These are phyloP conservation scores for Aspergillus pseudonomiae DNA, from an alignment of 2,329 filamentous ascomycete species.

Conservation along the genomic window DNA sequence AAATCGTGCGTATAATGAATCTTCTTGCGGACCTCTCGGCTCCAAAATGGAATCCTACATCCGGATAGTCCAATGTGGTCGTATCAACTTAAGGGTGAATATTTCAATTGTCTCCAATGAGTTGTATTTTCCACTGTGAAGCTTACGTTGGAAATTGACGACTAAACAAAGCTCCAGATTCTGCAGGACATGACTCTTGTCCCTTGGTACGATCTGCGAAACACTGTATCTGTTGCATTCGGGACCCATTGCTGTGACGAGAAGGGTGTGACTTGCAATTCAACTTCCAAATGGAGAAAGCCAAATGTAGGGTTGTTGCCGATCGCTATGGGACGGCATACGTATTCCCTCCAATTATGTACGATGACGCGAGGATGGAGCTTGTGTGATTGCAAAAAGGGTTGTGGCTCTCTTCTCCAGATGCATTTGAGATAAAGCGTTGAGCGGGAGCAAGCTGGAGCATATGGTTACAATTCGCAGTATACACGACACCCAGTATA, in stretches of 20 bases:
- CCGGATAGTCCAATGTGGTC: neutral
- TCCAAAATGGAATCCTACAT: neutral
- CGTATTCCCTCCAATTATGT: neutral
- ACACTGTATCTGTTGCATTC: neutral
- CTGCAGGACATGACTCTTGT: neutral
- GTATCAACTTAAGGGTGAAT: neutral
- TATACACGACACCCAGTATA: neutral
- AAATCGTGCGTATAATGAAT: too few species aligned
- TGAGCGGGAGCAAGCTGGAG: too few species aligned
- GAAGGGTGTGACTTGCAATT: neutral
- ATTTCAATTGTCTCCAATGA: neutral
- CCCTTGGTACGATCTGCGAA: neutral
- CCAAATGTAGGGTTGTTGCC: neutral
- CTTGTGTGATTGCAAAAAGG: neutral
- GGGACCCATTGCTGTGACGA: neutral
- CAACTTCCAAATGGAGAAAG: neutral
- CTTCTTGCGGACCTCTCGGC: too few species aligned
- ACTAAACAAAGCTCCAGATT: neutral
- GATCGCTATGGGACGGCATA: neutral
- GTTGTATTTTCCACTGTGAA: neutral
- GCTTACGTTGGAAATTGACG: neutral
- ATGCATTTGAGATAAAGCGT: neutral
- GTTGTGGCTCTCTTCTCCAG: neutral
- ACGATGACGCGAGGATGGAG: neutral
- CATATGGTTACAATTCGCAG: neutral